Percentiles rank a stretch among this genome's conserved stretches.
Evolutionary conservation across 2,329 filamentous ascomycete genomes (phyloP).

Genomic region (Trichoderma afroharzianum): DNA sequence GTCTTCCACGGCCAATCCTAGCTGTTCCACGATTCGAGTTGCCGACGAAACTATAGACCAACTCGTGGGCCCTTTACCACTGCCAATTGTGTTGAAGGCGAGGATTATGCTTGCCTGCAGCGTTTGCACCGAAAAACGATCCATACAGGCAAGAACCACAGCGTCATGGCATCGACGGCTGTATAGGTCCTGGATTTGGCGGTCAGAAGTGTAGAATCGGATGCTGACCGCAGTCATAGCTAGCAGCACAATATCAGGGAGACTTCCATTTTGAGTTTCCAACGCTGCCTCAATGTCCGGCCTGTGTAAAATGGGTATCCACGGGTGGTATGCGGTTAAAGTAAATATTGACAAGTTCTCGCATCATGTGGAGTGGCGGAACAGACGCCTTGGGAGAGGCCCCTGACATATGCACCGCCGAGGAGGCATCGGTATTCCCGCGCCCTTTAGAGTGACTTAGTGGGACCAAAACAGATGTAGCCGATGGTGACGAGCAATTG

Average conservation of each 20-base stretch:
- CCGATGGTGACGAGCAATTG: not conserved
- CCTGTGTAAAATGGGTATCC: slow-evolving; percentile 17
- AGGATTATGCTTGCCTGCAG: slow-evolving; percentile 34
- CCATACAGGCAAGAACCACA: slow-evolving; percentile 16
- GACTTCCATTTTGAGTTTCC: not conserved
- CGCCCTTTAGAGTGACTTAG: not conserved
- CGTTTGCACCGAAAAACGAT: slow-evolving; percentile 30
- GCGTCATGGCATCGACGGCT: slow-evolving; percentile 17
- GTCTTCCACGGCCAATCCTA: slow-evolving; percentile 26
- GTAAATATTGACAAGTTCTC: slow-evolving; percentile 16
- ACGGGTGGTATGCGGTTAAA: slow-evolving; percentile 17
- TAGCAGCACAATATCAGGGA: slow-evolving; percentile 14
- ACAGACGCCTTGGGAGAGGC: not conserved
- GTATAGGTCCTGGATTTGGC: slow-evolving; percentile 15
- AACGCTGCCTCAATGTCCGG: slow-evolving; percentile 7
- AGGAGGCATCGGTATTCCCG: not conserved
- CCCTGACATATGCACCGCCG: not conserved
- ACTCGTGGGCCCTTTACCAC: slow-evolving; percentile 15
- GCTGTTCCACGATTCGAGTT: slow-evolving; percentile 20
- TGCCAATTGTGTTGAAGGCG: slow-evolving; percentile 28
- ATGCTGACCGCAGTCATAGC: slow-evolving; percentile 17
- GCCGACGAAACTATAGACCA: slow-evolving; percentile 20
- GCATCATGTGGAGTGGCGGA: slow-evolving; percentile 14
- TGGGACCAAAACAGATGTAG: not conserved
- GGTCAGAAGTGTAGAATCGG: slow-evolving; percentile 15